Evolutionary conservation across 2,329 filamentous ascomycete genomes (phyloP).

Genomic region (Drechslerella coelobrocha): DNA sequence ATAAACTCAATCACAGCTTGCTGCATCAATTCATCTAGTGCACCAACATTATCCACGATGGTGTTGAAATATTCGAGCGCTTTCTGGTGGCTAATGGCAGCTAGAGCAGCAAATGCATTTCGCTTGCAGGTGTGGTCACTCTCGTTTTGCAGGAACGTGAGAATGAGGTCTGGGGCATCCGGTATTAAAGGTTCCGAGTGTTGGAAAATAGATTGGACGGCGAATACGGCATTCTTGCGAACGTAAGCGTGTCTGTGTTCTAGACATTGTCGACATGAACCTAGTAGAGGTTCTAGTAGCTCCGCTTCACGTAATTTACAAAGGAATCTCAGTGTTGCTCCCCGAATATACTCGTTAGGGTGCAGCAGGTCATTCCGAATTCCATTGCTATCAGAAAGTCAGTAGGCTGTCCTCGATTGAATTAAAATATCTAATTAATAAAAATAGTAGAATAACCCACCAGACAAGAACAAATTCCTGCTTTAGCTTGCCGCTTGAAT

Average conservation of each 20-base stretch:
- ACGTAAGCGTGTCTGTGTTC: conserved; percentile 98
- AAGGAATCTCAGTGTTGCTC: conserved; percentile 96
- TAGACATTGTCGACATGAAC: conserved; percentile 87
- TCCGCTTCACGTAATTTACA: conserved; percentile 95
- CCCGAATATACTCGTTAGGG: conserved; percentile 96
- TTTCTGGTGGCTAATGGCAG: conserved; percentile 90
- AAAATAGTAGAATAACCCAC: conserved; percentile 63
- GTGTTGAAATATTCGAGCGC: conserved; percentile 85
- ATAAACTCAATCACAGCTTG: conserved; percentile 97
- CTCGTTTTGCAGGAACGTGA: conserved; percentile 86
- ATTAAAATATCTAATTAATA: conserved; percentile 3
- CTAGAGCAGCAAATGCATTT: conserved; percentile 91
- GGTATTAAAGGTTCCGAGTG: conserved; percentile 92
- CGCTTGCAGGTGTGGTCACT: conserved; percentile 95
- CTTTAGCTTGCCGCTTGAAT: conserved; percentile 90
- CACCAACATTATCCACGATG: conserved; percentile 91
- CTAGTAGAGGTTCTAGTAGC: conserved; percentile 92
- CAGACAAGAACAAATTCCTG: conserved; percentile 99
- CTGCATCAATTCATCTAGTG: conserved; percentile 91
- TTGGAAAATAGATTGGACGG: conserved; percentile 87
- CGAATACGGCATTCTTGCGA: conserved; percentile 96
- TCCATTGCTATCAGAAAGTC: conserved; percentile 74
- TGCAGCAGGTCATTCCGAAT: conserved; percentile 97
- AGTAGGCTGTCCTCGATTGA: conserved; percentile 29
- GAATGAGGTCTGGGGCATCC: conserved; percentile 90